Evolutionary conservation across 2,329 filamentous ascomycete genomes (phyloP).

Genomic region (Setomelanomma holmii): DNA sequence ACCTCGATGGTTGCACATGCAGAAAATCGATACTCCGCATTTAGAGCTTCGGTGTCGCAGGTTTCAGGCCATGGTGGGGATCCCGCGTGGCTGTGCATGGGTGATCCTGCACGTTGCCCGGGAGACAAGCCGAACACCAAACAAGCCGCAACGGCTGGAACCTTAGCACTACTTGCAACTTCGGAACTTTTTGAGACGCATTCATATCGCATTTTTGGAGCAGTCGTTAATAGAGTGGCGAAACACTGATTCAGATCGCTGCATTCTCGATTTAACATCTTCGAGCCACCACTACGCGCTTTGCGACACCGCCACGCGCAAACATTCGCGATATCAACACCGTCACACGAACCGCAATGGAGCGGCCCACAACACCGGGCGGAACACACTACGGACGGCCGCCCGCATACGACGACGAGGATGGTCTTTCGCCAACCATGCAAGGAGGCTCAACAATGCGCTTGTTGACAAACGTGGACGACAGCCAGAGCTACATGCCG

Average conservation of each 20-base stretch:
- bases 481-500: constrained; percentile 51
- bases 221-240: constrained; percentile 15
- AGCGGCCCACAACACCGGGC: constrained; percentile 43
- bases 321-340: constrained; percentile 1
- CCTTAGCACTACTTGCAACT: background rate
- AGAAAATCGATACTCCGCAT: constrained; percentile 1
- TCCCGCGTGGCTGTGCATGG: constrained; percentile 1
- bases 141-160: constrained; percentile 13
- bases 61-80: constrained; percentile 3
- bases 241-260: constrained; percentile 3
- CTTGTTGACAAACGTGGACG: constrained; percentile 56
- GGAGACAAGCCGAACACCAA: constrained; percentile 11
- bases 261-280: background rate
- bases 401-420: constrained; percentile 56
- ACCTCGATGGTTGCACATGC: background rate
- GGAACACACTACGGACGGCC: constrained; percentile 49
- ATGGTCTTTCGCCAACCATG: constrained; percentile 40
- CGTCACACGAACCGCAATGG: constrained; percentile 35
- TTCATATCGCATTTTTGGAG: constrained; percentile 21
- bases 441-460: constrained; percentile 58
- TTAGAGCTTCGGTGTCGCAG: background rate
- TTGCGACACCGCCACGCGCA: background rate
- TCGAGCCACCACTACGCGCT: background rate
- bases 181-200: constrained; percentile 22
- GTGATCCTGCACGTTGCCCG: background rate